Conservation (phyloP, 2,329 filamentous ascomycete genomes). For the Apiospora aurea region DNA sequence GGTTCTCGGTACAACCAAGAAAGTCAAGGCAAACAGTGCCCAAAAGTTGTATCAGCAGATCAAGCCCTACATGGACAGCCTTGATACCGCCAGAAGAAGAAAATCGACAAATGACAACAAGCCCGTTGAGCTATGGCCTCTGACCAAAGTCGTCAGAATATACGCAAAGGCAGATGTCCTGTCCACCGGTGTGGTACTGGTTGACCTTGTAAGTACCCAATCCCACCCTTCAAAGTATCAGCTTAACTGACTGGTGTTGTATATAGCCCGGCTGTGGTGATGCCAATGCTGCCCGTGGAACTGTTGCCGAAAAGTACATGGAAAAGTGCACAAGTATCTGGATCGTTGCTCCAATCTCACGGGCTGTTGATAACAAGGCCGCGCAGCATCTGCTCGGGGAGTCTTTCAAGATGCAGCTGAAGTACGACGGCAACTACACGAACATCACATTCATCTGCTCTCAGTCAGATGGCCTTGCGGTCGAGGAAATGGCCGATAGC, state of each 20-base stretch:
- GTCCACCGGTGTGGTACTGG: constrained; percentile 60
- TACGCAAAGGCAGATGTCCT: constrained; percentile 57
- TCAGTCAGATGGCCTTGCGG: no score
- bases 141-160: constrained; percentile 52
- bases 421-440: no score
- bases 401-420: no score
- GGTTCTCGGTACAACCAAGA: background rate
- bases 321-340: no score
- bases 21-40: background rate
- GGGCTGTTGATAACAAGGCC: no score
- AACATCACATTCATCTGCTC: no score
- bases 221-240: no score
- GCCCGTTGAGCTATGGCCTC: constrained; percentile 44
- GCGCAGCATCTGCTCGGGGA: no score
- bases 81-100: constrained; percentile 47
- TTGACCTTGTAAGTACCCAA: constrained; percentile 53
- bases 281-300: constrained; percentile 64
- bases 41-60: constrained; percentile 39
- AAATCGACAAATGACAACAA: background rate
- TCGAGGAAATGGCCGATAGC: no score
- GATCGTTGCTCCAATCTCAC: no score
- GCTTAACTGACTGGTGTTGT: no score
- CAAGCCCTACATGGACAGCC: constrained; percentile 61
- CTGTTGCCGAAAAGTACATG: no score
- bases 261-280: constrained; percentile 68